Evolutionary conservation across 2,329 filamentous ascomycete genomes (phyloP), one percentile per base, ranked within the genome.

Genomic region (Pseudocercospora crystallina): DNA sequence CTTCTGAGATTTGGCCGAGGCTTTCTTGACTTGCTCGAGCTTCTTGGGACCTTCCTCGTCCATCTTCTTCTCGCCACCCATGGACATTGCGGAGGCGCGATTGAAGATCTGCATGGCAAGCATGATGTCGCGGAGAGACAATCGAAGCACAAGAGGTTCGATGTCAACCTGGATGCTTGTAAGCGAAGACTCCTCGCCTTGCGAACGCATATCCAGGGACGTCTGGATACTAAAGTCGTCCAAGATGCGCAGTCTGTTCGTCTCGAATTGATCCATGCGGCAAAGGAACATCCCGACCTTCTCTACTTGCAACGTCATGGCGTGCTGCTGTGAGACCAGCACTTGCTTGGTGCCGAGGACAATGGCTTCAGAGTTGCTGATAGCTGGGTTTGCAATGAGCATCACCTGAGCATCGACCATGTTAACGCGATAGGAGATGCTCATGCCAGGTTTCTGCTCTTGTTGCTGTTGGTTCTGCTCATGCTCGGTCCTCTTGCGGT

Each of bases 231-330:
- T 96, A 68, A 99, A 99, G 70, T 99, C 91, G 66, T 99, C 95
- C 30, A 99, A 82, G 54, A 99, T 96, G 13, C 94, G 85, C 40
- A 99, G 79, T 33, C 90, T 84, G 35, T 86, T 91, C 3, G 88
- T 90, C 61, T 99, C 92, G 61, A 97, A 97, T 57, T 85, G 89
- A 70, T 99, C 95, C 94, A 99, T 99, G 10, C 94, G 87, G 67
- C 95, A 99, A 30, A 99, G 72, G 69, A 96, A 99, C 94, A 99
- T 99, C 61, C 94, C 94, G 46, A 97, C 82, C 65, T 97, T 86
- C 7, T 90, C 91, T 2, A 99, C 84, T 66, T 99, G 92, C 65
- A 99, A 80, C 1, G 94, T 96, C 61, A 95, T 80, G 8, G 92
- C 89, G 73, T 97, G 90, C 69, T 99, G 95, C 63, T 95, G 88